Percentiles rank a stretch among this genome's conserved stretches.
Conservation (phyloP, 768 basidiomycete genomes). For the Rhizopogon sp. region DNA sequence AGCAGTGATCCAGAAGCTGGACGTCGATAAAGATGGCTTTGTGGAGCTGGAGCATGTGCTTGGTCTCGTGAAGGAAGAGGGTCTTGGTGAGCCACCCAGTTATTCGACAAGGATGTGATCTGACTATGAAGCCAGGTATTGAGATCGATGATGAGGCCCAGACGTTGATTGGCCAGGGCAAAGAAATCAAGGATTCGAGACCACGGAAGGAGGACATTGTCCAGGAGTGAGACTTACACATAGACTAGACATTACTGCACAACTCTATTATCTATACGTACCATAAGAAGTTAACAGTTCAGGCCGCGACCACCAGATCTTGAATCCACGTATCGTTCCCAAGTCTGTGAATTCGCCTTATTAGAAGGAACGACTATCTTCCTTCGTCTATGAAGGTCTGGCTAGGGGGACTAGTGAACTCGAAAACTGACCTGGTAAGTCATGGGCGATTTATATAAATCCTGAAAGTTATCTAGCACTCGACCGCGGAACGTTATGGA, state of each 20-base stretch:
- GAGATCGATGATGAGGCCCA: constrained; percentile 83
- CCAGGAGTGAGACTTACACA: constrained; percentile 45
- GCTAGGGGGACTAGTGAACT: no score
- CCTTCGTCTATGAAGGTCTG: no score
- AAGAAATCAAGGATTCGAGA: constrained; percentile 70
- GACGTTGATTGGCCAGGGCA: constrained; percentile 77
- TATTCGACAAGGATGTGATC: background rate
- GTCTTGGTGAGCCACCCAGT: constrained; percentile 50
- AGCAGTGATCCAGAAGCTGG: constrained; percentile 86
- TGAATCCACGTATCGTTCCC: background rate
- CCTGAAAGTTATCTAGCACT: no score
- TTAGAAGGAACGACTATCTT: no score
- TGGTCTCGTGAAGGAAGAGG: constrained; percentile 83
- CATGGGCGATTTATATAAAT: no score
- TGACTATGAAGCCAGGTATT: constrained; percentile 46
- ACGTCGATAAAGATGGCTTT: constrained; percentile 93
- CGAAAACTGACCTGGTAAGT: no score
- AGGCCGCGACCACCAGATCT: background rate
- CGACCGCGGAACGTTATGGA: no score
- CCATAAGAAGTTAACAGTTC: background rate
- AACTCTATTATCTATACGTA: constrained; percentile 2
- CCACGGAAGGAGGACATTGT: constrained; percentile 98
- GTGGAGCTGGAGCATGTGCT: constrained; percentile 95
- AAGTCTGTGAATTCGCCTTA: no score
- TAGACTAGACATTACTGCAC: constrained; percentile 7